Conservation (phyloP, 768 basidiomycete genomes). For the Termitomyces sp. region DNA sequence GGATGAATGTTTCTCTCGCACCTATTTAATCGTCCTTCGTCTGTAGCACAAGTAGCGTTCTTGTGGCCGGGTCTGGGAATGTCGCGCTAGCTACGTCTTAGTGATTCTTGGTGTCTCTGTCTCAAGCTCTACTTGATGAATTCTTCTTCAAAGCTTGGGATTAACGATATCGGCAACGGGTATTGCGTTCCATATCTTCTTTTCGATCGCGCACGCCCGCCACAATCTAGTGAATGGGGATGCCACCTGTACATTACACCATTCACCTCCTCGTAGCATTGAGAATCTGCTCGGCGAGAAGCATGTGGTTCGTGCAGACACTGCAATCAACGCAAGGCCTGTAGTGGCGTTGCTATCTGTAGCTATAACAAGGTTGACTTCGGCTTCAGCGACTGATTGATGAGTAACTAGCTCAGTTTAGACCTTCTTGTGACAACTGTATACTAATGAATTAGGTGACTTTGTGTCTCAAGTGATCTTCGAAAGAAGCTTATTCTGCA, state of each 20-base stretch:
- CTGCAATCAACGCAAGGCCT: conserved; percentile 49
- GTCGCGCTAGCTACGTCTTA: conserved; percentile 53
- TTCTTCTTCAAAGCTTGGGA: conserved; percentile 50
- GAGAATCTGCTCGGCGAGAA: conserved; percentile 14
- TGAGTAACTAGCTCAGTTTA: neutral
- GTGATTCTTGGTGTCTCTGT: conserved; percentile 16
- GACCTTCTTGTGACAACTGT: conserved; percentile 35
- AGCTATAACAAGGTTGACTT: neutral
- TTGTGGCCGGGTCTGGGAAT: conserved; percentile 99
- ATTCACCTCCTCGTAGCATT: neutral
- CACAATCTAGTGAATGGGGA: conserved; percentile 62
- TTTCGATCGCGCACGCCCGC: conserved; percentile 77
- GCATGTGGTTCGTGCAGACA: conserved; percentile 6
- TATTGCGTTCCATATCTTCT: conserved; percentile 77
- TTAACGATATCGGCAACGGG: conserved; percentile 70
- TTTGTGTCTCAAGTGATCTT: neutral
- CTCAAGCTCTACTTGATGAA: neutral
- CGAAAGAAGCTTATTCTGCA: conserved; percentile 1
- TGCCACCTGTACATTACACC: neutral
- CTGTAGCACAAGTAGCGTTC: conserved; percentile 65
- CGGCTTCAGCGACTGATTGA: neutral
- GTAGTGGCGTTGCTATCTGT: conserved; percentile 30
- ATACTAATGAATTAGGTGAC: conserved; percentile 64
- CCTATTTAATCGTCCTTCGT: neutral
- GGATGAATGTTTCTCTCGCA: neutral